A percentile compares a stretch with the other conserved stretches of the same genome.
These are phyloP conservation scores for Lichtheimia corymbifera DNA, from an alignment of 371 early-diverging fungal genomes.

Conservation along the genomic window DNA sequence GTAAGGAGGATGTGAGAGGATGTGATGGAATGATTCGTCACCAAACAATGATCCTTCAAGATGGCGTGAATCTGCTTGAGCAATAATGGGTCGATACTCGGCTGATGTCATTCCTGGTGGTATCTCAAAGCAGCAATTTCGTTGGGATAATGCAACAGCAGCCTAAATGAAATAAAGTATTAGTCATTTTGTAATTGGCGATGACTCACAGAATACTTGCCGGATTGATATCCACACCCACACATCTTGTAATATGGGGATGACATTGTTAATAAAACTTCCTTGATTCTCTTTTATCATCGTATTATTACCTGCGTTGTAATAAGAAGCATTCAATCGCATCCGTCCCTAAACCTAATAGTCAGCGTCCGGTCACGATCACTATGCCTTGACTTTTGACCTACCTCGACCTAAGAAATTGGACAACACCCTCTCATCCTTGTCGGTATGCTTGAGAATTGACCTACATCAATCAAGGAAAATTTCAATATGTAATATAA, in stretches of 20 bases:
- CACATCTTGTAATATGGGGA: constrained; percentile 46
- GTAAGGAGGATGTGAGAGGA: constrained; percentile 92
- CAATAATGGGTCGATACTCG: constrained; percentile 79
- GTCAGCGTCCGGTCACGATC: not conserved
- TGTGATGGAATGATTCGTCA: constrained; percentile 76
- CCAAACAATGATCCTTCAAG: constrained; percentile 61
- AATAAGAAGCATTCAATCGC: constrained; percentile 89
- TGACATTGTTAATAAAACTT: no score
- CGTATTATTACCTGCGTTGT: constrained; percentile 60
- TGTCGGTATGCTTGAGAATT: constrained; percentile 71
- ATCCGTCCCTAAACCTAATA: constrained; percentile 64
- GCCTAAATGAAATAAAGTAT: constrained; percentile 45
- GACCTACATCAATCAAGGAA: constrained; percentile 45
- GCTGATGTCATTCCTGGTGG: constrained; percentile 72
- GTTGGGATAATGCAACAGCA: constrained; percentile 79
- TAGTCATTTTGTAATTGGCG: not conserved
- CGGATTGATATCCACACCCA: constrained; percentile 91
- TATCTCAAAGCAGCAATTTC: constrained; percentile 84
- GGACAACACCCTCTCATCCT: constrained; percentile 80
- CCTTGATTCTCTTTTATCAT: not conserved
- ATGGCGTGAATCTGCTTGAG: constrained; percentile 77
- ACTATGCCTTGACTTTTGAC: not conserved
- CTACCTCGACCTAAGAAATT: constrained; percentile 88
- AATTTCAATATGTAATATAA: not conserved
- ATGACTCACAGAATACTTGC: constrained; percentile 29